phyloP scores from a whole-genome alignment of 169 alveolate species.

The Ichthyophthirius multifiliis region DNA sequence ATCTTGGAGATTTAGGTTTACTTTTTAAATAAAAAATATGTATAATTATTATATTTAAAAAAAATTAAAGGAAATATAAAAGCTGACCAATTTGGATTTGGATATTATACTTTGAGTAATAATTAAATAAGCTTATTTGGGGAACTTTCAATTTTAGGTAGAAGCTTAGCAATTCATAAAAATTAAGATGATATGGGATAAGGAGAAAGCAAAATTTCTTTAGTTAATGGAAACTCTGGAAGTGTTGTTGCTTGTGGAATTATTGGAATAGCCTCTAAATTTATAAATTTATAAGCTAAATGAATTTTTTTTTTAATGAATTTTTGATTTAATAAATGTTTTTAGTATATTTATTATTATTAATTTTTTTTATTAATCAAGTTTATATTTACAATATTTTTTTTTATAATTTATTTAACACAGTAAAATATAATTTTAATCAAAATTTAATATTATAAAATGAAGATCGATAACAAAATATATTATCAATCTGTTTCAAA shows the following conservation, averaged over 20 bases:
- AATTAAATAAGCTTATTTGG: slow-evolving; percentile 39
- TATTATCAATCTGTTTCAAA: too few relatives aligned
- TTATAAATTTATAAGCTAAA: slow-evolving; percentile 6
- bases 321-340: too few relatives aligned
- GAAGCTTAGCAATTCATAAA: slow-evolving; percentile 45
- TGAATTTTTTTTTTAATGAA: too few relatives aligned
- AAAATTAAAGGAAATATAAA: not conserved
- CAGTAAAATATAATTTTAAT: too few relatives aligned
- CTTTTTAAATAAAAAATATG: not conserved
- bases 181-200: slow-evolving; percentile 52
- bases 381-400: too few relatives aligned
- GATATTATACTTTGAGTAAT: slow-evolving; percentile 11
- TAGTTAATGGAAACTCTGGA: slow-evolving; percentile 51
- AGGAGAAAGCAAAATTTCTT: slow-evolving; percentile 33
- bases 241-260: slow-evolving; percentile 57
- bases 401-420: too few relatives aligned
- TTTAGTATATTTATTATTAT: too few relatives aligned
- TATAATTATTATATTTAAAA: not conserved
- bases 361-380: too few relatives aligned
- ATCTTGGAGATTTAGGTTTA: slow-evolving; percentile 61
- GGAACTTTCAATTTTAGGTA: slow-evolving; percentile 39
- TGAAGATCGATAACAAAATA: too few relatives aligned
- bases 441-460: too few relatives aligned
- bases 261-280: slow-evolving; percentile 40
- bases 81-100: not conserved